Base-by-base conservation (phyloP, 768 basidiomycete species). In the Bullera alba region DNA sequence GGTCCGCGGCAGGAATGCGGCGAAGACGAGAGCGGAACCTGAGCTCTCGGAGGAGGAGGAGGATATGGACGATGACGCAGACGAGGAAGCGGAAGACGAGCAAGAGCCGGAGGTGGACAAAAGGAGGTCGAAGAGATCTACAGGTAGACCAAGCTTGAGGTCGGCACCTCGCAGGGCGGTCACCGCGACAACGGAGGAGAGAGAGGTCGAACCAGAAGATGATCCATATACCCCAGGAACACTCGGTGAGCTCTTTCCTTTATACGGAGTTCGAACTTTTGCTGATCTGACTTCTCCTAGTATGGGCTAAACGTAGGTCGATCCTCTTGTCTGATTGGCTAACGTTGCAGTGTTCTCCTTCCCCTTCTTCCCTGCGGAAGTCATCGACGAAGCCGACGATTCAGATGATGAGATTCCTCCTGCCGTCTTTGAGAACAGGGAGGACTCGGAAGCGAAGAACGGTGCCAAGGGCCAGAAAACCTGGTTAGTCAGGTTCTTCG, bases 301-400 rank as follows among this genome's bases (percentile, higher is more conserved):
- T 91, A 0, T 92, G 89, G 88, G 87, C 85, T 0, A 90, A 89
- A 77, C 75, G 61, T 65, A 38, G 35, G 53, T 21, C 21, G 8
- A 21, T 2, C 5, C 17, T 23, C 14, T 38, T 28, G 16, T 21
- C 17, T 38, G 27, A 27, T 2, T 28, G n/a, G 10, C 28, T n/a
- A 37, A 21, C 39, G 12, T 22, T 29, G 30, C 5, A 58, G 42
- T 44, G 41, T 43, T 75, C 29, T 79, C 82, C 0, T 91, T 77
- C 60, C 90, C 90, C 1, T 92, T 83, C 83, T 93, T 85, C 83
- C 87, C 90, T 34, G 90, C 83, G 7, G 81, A 60, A 36, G 43
- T 70, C 44, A 53, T 86, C 7, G 79, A 43, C 28, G 6, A 25
- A 12, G 81, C 83, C 22, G 77, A 79, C 7, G 80, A 82, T 34